Conservation (phyloP, 805 yeast genomes). For the Schizosaccharomyces cryophilus region DNA sequence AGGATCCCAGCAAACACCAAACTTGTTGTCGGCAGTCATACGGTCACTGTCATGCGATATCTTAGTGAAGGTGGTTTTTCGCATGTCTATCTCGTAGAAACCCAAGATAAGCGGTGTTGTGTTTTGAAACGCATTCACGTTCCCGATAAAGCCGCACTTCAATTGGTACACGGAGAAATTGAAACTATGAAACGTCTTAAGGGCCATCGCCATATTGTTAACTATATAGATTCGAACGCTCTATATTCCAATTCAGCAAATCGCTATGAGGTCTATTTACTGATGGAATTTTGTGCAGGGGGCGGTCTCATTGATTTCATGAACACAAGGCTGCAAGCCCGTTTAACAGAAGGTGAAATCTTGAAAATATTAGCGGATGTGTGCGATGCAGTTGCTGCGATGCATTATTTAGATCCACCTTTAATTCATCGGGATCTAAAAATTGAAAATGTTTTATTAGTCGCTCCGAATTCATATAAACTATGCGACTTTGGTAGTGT, state of each 20-base stretch:
- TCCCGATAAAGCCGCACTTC: conserved; percentile 66
- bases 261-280: conserved; percentile 63
- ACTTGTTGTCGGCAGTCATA: conserved; percentile 65
- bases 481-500: conserved; percentile 88
- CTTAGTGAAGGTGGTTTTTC: conserved; percentile 86
- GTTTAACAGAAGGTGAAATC: conserved; percentile 52
- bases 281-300: conserved; percentile 67
- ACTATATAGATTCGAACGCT: conserved; percentile 89
- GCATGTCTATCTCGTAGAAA: conserved; percentile 38
- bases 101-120: conserved; percentile 20
- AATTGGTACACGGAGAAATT: conserved; percentile 73
- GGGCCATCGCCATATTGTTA: conserved; percentile 59
- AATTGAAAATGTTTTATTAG: conserved; percentile 72
- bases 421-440: conserved; percentile 81
- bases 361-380: conserved; percentile 65
- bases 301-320: conserved; percentile 64
- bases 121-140: conserved; percentile 90
- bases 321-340: conserved; percentile 64
- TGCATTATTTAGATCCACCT: conserved; percentile 49
- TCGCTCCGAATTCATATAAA: conserved; percentile 44
- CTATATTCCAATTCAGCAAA: conserved; percentile 26
- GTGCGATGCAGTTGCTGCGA: conserved; percentile 49
- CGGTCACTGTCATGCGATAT: conserved; percentile 40
- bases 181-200: conserved; percentile 83
- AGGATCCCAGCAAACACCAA: conserved; percentile 37